Evolutionary conservation across 495 filamentous ascomycete genomes (phyloP).

Genomic region (Penicillium daleae): DNA sequence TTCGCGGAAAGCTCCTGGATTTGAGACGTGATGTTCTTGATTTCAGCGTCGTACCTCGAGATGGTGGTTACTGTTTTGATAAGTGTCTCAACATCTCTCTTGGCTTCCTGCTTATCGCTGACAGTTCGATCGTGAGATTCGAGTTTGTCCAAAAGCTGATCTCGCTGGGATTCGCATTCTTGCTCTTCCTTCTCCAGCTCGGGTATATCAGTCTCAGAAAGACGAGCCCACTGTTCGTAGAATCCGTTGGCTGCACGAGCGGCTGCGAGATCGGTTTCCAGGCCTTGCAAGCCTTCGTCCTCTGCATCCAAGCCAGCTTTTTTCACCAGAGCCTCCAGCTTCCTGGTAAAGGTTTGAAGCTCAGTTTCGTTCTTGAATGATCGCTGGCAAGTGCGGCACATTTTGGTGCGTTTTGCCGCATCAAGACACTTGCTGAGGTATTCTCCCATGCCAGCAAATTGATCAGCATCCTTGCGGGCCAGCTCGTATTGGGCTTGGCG

Average conservation of each 20-base stretch:
- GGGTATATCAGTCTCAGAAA: constrained; percentile 73
- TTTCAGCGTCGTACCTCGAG: constrained; percentile 69
- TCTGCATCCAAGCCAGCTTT: constrained; percentile 57
- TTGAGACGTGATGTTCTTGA: constrained; percentile 67
- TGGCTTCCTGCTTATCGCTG: constrained; percentile 63
- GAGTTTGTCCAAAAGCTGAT: constrained; percentile 62
- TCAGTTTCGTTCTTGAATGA: constrained; percentile 62
- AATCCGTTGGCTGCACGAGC: constrained; percentile 63
- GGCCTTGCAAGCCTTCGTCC: constrained; percentile 53
- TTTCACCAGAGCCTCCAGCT: constrained; percentile 61
- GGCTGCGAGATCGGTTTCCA: constrained; percentile 57
- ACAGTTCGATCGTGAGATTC: constrained; percentile 76
- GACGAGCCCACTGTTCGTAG: constrained; percentile 73
- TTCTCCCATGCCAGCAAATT: constrained; percentile 61
- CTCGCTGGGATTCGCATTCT: constrained; percentile 56
- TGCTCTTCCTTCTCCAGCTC: constrained; percentile 63
- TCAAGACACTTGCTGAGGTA: constrained; percentile 67
- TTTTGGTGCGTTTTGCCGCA: constrained; percentile 60
- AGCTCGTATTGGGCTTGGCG: constrained; percentile 64
- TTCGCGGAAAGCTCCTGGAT: constrained; percentile 72
- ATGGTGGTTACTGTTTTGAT: constrained; percentile 77
- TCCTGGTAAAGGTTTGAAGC: constrained; percentile 60
- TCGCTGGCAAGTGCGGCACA: constrained; percentile 72
- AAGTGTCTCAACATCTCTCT: constrained; percentile 75
- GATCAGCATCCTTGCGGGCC: constrained; percentile 64